Conservation (phyloP, 2,329 filamentous ascomycete genomes). For the Balansia obtecta region DNA sequence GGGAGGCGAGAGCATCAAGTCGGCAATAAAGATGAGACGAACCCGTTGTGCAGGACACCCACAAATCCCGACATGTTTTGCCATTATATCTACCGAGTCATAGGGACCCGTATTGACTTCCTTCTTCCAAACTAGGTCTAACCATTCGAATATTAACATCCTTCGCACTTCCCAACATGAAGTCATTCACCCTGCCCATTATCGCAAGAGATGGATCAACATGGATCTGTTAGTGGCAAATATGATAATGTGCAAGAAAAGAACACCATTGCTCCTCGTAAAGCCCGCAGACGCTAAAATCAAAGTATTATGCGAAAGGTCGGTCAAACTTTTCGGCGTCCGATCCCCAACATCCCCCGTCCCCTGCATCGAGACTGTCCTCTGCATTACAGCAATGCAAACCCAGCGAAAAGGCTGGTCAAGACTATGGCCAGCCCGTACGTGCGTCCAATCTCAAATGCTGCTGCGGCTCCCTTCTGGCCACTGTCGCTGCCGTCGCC, state of each 20-base stretch:
- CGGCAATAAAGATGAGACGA: no score
- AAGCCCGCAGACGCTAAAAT: neutral
- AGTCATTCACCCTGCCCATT: neutral
- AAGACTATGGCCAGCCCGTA: slow-evolving; percentile 27
- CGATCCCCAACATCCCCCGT: neutral
- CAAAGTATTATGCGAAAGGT: slow-evolving; percentile 1
- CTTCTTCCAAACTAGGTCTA: neutral
- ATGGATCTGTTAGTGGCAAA: neutral
- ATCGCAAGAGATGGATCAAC: neutral
- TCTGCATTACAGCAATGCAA: slow-evolving; percentile 23
- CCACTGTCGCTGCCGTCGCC: slow-evolving; percentile 9
- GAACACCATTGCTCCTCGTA: neutral
- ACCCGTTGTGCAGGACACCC: neutral
- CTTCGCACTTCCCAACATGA: neutral
- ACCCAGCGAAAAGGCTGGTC: slow-evolving; percentile 26
- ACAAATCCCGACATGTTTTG: neutral
- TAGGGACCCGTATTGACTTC: neutral
- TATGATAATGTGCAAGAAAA: neutral
- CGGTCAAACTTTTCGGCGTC: neutral
- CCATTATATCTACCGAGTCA: neutral
- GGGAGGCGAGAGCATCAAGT: no score
- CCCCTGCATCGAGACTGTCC: neutral
- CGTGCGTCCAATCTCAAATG: slow-evolving; percentile 22
- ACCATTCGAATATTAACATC: slow-evolving; percentile 1
- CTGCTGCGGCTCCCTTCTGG: slow-evolving; percentile 17